Evolutionary conservation across 257 asterid genomes (phyloP), one percentile per base, ranked within the genome.

Genomic region (Solanum clarkiae): DNA sequence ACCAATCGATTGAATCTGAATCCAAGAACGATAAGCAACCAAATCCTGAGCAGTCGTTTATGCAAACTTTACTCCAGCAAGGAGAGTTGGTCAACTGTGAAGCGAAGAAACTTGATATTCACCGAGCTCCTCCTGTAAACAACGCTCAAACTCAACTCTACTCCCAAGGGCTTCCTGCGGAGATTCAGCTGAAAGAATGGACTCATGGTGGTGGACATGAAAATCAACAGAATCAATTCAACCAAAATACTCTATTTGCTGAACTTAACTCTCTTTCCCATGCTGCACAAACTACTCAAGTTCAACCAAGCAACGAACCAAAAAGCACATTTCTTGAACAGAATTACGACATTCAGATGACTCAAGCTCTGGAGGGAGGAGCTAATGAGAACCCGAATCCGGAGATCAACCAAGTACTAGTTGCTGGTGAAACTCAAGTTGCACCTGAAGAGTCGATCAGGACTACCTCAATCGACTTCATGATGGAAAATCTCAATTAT

Each of bases 341-440:
- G 36, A 84, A 63, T n/a, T 70, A 18, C 54, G n/a, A 44, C 47
- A 44, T 56, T 83, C 72, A 82, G 79, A 84, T 55, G 36, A 47
- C 77, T 55, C 85, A 70, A 14, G 51, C 86, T 49, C 82, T 84
- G 84, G 88, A 42, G 40, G 84, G 17, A 47, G 66, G 66, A 59
- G 10, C 36, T 47, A 47, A 63, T 18, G 29, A 82, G 11, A 86
- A 55, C 84, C 81, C 84, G 2, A 88, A 84, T 72, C 66, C 84
- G 5, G 89, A 87, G 0, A 86, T 59, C 86, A 91, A 92, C 77
- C 93, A 80, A 71, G 89, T 89, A 2, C 54, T 90, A 42, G 91
- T 86, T 10, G 71, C 87, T 1, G 90, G 92, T 15, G 91, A 89
- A 80, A 90, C 91, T 53, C 93, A 91, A 47, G 44, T 82, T 84